Evolutionary conservation across 1,284 basidiomycete species (phyloP).

Genomic region (Chondrostereum purpureum): DNA sequence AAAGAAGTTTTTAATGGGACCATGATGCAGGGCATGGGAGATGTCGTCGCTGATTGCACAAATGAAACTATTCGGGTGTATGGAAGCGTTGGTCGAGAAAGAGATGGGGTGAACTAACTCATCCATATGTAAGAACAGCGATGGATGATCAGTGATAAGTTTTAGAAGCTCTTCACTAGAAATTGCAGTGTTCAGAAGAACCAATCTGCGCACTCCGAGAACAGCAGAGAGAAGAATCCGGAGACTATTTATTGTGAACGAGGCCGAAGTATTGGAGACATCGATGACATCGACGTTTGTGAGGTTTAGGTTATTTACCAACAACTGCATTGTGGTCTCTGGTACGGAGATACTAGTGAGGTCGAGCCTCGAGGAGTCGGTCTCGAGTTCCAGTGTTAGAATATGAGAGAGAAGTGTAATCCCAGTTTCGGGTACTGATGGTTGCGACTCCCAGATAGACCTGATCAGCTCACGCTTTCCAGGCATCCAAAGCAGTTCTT

Average conservation of each 20-base stretch:
- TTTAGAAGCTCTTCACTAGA: slow-evolving; percentile 12
- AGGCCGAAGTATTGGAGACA: neutral
- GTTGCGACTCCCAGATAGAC: slow-evolving; percentile 12
- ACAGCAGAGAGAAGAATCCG: slow-evolving; percentile 11
- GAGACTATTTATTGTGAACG: slow-evolving; percentile 9
- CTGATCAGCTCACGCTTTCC: slow-evolving; percentile 17
- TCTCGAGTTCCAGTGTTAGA: slow-evolving; percentile 11
- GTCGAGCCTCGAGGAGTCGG: slow-evolving; percentile 15
- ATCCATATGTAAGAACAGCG: slow-evolving; percentile 17
- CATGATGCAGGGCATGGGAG: neutral
- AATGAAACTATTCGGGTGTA: too few relatives aligned
- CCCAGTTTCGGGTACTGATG: slow-evolving; percentile 20
- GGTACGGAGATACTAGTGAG: slow-evolving; percentile 16
- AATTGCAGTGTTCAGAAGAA: slow-evolving; percentile 17
- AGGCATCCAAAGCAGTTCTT: slow-evolving; percentile 21
- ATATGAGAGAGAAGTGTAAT: slow-evolving; percentile 17
- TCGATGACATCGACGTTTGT: slow-evolving; percentile 16
- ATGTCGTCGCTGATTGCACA: neutral
- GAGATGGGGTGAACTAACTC: slow-evolving; percentile 21
- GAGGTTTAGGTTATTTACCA: slow-evolving; percentile 19
- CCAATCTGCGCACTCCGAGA: slow-evolving; percentile 17
- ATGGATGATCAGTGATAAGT: slow-evolving; percentile 13
- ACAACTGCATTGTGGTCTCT: slow-evolving; percentile 14
- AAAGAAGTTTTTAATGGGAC: neutral
- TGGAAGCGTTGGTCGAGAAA: neutral